Base-by-base conservation (phyloP, 306 rosid genomes). In the Urtica urens region DNA sequence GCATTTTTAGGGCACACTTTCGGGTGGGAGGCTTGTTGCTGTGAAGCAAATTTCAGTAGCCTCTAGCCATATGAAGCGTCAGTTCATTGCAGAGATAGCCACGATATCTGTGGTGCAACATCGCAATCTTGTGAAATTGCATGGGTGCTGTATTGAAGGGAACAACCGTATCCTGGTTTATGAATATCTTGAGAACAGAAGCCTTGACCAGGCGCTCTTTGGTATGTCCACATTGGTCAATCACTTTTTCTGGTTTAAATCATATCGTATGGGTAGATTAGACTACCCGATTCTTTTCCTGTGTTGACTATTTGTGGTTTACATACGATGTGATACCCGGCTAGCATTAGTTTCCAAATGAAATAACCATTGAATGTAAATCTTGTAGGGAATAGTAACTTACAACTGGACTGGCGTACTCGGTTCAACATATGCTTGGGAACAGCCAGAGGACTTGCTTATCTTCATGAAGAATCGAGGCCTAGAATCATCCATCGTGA, bases 401-500 rank as follows among this genome's bases (percentile, higher is more conserved):
- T 58, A 58, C 35, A 42, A 20, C 55, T 70, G 38, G 64, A 64
- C 26, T 70, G 72, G 76, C 48, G 21, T 19, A 59, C 59, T 23
- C 65, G 76, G 10, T 59, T 46, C 65, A 35, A 43, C 49, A 59
- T 70, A 42, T 54, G 70, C 52, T 11, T 70, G 57, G 68, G 71
- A 28, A 51, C 66, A 7, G 76, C 76, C 2, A 59, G 47, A 28
- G 71, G 76, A 21, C 71, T 70, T 7, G 38, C 67, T 16, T 70
- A 57, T 30, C 76, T 71, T 43, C 76, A 71, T 7, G 68, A 71
- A 30, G 76, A 71, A 65, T 57, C 66, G 1, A 63, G 62, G 25
- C 64, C 62, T 25, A 49, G 62, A 28, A 60, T 71, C 45, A 62
- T 71, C 5, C 76, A 71, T 50, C 53, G 76, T 55, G 76, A 71